Conservation (phyloP, 306 rosid species). For the Hylodesmum podocarpum region DNA sequence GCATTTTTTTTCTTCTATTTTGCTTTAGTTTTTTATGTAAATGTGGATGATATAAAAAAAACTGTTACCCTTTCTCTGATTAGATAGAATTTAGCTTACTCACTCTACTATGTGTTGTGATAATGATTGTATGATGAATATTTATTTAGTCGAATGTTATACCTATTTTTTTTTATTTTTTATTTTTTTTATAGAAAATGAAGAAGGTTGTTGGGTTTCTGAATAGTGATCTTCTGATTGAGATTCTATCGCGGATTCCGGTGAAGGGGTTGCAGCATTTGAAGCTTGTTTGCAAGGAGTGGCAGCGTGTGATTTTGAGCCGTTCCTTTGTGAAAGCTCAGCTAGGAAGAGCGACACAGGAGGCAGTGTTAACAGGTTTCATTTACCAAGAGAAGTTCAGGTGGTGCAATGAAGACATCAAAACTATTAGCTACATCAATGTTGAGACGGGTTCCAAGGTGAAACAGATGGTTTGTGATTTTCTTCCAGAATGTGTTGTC, state of each 20-base stretch:
- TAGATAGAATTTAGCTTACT: background rate
- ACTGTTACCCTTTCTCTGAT: background rate
- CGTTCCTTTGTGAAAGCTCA: constrained; percentile 49
- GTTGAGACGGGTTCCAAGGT: constrained; percentile 7
- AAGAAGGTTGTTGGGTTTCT: constrained; percentile 11
- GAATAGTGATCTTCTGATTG: constrained; percentile 32
- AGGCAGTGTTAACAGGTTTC: constrained; percentile 42
- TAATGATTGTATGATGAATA: background rate
- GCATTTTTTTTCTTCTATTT: no score
- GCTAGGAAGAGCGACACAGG: constrained; percentile 1
- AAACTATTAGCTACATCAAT: constrained; percentile 38
- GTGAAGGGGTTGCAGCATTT: constrained; percentile 35
- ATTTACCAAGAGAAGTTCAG: constrained; percentile 46
- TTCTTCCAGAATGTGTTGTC: constrained; percentile 59
- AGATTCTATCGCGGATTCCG: constrained; percentile 47
- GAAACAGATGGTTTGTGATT: constrained; percentile 29
- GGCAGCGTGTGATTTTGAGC: constrained; percentile 43
- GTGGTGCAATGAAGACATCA: constrained; percentile 39
- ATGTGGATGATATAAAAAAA: background rate
- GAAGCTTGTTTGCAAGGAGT: constrained; percentile 45
- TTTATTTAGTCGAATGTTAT: background rate
- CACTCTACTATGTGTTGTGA: background rate
- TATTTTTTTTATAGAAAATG: constrained; percentile 40
- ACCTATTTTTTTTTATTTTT: background rate
- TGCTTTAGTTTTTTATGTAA: background rate